A percentile compares a stretch with the other conserved stretches of the same genome.
Conservation (phyloP, 2,329 filamentous ascomycete species). For the Nannizziopsis arthrosporioides region DNA sequence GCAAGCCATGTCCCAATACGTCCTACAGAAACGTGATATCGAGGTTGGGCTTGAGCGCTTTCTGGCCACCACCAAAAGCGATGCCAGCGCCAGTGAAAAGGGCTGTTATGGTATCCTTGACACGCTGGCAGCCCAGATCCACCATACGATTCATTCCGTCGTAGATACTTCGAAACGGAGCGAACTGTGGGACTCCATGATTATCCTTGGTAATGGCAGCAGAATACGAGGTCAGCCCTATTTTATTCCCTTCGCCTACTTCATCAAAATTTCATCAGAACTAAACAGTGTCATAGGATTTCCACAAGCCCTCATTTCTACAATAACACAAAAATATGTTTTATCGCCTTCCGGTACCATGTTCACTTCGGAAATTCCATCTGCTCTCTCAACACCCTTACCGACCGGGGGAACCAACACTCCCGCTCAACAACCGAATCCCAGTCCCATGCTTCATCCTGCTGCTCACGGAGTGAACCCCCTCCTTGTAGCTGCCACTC, state of each 20-base stretch:
- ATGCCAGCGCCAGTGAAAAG: conserved; percentile 22
- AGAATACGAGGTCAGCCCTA: conserved; percentile 44
- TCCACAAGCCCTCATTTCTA: conserved; percentile 74
- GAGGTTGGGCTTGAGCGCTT: conserved; percentile 54
- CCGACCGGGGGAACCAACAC: conserved; percentile 89
- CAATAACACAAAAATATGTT: conserved; percentile 68
- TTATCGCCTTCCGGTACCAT: conserved; percentile 90
- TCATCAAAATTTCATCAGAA: background rate
- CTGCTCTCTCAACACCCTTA: conserved; percentile 78
- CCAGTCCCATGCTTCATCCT: conserved; percentile 44
- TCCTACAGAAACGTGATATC: conserved; percentile 43
- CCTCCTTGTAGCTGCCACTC: conserved; percentile 77
- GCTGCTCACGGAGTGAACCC: conserved; percentile 63
- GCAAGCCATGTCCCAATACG: conserved; percentile 41
- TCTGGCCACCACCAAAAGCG: conserved; percentile 40
- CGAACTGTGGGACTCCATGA: conserved; percentile 80
- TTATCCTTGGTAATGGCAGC: conserved; percentile 82
- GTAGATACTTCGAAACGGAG: conserved; percentile 75
- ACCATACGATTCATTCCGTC: conserved; percentile 69
- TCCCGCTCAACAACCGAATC: conserved; percentile 41
- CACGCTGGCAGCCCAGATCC: conserved; percentile 70
- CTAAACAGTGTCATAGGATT: conserved; percentile 48
- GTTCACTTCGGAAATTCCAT: conserved; percentile 92
- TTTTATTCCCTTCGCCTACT: background rate
- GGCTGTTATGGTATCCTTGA: conserved; percentile 58